Conservation (phyloP, 495 filamentous ascomycete species). For the Xylaria curta region DNA sequence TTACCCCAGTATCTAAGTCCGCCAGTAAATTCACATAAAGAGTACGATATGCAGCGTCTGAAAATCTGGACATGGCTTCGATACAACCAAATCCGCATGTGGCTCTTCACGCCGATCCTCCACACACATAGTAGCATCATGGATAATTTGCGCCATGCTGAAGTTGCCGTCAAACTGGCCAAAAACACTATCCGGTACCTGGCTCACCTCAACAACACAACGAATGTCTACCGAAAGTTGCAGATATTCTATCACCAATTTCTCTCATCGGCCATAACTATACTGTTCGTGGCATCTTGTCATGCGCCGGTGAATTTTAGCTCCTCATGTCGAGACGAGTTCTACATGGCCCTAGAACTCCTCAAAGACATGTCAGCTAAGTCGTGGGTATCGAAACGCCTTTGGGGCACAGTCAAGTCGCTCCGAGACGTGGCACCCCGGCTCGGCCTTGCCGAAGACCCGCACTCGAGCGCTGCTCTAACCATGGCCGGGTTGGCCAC, state of each 20-base stretch:
- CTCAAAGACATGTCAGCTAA: slow-evolving; percentile 81
- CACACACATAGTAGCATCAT: slow-evolving; percentile 77
- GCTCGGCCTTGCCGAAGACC: slow-evolving; percentile 66
- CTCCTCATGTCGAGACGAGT: slow-evolving; percentile 76
- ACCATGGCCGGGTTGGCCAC: slow-evolving; percentile 44
- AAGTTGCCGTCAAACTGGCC: slow-evolving; percentile 75
- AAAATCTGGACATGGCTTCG: slow-evolving; percentile 71
- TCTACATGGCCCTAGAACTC: slow-evolving; percentile 84
- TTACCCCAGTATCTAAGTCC: slow-evolving; percentile 38
- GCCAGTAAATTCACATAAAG: slow-evolving; percentile 34
- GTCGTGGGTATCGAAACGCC: slow-evolving; percentile 75
- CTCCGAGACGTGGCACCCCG: slow-evolving; percentile 81
- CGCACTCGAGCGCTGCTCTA: slow-evolving; percentile 38
- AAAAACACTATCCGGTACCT: slow-evolving; percentile 81
- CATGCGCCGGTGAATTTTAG: slow-evolving; percentile 83
- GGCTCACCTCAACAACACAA: slow-evolving; percentile 76
- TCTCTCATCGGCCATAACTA: slow-evolving; percentile 77
- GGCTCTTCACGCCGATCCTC: slow-evolving; percentile 81
- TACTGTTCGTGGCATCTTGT: slow-evolving; percentile 81
- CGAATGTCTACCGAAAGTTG: slow-evolving; percentile 78
- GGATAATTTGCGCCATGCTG: slow-evolving; percentile 70
- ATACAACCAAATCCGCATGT: slow-evolving; percentile 82
- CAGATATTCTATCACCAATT: slow-evolving; percentile 91
- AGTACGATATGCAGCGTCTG: slow-evolving; percentile 61
- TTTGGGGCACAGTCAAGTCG: slow-evolving; percentile 82